Evolutionary conservation across 208 protist species (phyloP).

Genomic region (Trypanosoma mega): DNA sequence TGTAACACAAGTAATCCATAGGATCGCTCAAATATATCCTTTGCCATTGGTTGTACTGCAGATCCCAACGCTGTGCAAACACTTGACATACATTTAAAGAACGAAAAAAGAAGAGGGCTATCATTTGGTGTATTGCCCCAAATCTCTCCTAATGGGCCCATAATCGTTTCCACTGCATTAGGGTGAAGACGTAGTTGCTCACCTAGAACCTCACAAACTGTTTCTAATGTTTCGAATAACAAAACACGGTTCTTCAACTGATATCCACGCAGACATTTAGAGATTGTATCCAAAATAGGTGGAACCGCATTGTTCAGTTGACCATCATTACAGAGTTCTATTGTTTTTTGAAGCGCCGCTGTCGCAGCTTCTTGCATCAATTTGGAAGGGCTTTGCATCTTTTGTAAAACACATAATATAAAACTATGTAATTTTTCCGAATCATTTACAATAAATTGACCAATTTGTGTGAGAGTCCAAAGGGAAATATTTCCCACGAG

Average conservation of each 20-base stretch:
- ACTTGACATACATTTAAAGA: constrained; percentile 79
- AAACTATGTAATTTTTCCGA: constrained; percentile 33
- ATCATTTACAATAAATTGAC: constrained; percentile 48
- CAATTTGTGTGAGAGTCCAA: constrained; percentile 86
- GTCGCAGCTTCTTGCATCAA: constrained; percentile 73
- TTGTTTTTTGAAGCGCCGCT: constrained; percentile 53
- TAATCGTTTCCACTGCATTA: constrained; percentile 35
- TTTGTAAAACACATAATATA: constrained; percentile 45
- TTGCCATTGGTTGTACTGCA: constrained; percentile 61
- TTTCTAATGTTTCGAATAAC: constrained; percentile 73
- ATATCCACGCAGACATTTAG: constrained; percentile 67
- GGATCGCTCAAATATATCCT: constrained; percentile 71
- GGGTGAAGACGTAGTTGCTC: constrained; percentile 45
- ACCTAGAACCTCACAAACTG: constrained; percentile 50
- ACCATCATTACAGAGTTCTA: constrained; percentile 40
- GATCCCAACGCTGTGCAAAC: constrained; percentile 64
- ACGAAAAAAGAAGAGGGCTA: constrained; percentile 71
- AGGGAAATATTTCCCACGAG: constrained; percentile 90
- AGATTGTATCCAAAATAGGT: constrained; percentile 45
- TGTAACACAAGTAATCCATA: constrained; percentile 57
- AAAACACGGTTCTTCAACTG: constrained; percentile 89
- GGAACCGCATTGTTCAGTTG: constrained; percentile 38
- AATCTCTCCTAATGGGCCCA: constrained; percentile 58
- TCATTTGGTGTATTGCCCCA: constrained; percentile 65
- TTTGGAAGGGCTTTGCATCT: constrained; percentile 88